Evolutionary conservation across 768 basidiomycete species (phyloP).

Genomic region (Crepidotus variabilis): DNA sequence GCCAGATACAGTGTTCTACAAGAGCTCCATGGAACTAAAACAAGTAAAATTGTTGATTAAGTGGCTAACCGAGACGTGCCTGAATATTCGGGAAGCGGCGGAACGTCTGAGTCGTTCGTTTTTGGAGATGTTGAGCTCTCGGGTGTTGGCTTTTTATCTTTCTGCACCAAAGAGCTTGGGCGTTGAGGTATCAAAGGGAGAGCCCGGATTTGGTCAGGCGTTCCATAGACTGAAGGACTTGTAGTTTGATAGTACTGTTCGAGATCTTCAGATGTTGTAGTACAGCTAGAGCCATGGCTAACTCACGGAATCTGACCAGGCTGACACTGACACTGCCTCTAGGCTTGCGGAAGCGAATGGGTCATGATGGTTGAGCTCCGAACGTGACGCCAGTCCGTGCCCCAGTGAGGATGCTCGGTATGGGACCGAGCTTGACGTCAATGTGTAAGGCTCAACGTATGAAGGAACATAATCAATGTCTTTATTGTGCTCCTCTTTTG

Average conservation of each 20-base stretch:
- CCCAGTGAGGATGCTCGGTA: background rate
- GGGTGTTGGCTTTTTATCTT: too few species aligned
- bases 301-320: background rate
- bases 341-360: background rate
- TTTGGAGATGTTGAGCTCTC: too few species aligned
- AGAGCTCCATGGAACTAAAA: too few species aligned
- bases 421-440: background rate
- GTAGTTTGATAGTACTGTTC: background rate
- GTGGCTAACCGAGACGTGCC: too few species aligned
- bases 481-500: background rate
- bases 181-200: too few species aligned
- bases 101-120: too few species aligned
- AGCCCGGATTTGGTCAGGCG: too few species aligned
- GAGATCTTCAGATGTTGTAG: background rate
- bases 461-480: background rate
- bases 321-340: background rate
- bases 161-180: too few species aligned
- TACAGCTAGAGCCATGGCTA: background rate
- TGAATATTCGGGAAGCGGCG: too few species aligned
- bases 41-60: too few species aligned
- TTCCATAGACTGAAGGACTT: background rate
- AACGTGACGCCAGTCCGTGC: too few species aligned
- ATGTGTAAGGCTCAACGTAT: background rate
- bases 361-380: background rate
- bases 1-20: too few species aligned